phyloP scores from a whole-genome alignment of 768 basidiomycete genomes.

The Boletus sp. region DNA sequence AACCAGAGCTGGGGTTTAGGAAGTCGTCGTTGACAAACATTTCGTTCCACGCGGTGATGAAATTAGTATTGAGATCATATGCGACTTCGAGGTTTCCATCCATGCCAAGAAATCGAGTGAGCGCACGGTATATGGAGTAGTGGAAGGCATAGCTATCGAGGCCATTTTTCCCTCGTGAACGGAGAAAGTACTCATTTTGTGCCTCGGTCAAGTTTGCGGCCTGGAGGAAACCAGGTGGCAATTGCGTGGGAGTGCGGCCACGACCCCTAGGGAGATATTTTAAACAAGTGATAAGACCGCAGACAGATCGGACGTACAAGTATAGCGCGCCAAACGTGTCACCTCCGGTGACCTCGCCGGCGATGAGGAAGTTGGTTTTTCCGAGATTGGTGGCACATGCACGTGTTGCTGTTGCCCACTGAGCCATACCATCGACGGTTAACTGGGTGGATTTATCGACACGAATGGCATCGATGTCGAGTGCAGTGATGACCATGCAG shows the following conservation, averaged over 20 bases:
- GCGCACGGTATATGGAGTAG: slow-evolving; percentile 87
- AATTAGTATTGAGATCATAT: slow-evolving; percentile 80
- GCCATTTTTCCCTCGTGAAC: slow-evolving; percentile 55
- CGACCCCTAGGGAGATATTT: slow-evolving; percentile 58
- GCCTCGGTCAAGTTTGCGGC: slow-evolving; percentile 65
- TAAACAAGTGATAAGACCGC: background rate
- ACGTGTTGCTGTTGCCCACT: slow-evolving; percentile 74
- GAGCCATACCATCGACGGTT: slow-evolving; percentile 74
- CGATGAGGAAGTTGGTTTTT: slow-evolving; percentile 87
- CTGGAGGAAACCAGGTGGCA: slow-evolving; percentile 62
- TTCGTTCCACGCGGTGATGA: slow-evolving; percentile 87
- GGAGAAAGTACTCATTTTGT: slow-evolving; percentile 77
- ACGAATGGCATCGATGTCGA: slow-evolving; percentile 93
- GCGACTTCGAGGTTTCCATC: slow-evolving; percentile 92
- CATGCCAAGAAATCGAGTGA: slow-evolving; percentile 90
- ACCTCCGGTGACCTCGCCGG: slow-evolving; percentile 94
- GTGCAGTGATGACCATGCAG: slow-evolving; percentile 83
- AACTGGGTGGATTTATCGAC: slow-evolving; percentile 95
- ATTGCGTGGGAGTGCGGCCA: slow-evolving; percentile 75
- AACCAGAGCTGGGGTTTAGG: slow-evolving; percentile 63
- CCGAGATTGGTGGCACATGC: slow-evolving; percentile 67
- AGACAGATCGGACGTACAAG: slow-evolving; percentile 47
- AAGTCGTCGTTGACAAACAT: slow-evolving; percentile 90
- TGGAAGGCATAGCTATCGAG: slow-evolving; percentile 88
- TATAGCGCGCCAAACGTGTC: slow-evolving; percentile 88